A percentile compares a stretch with the other conserved stretches of the same genome.
Evolutionary conservation across 345 rosid species (phyloP).

Genomic region (Brassica nigra): DNA sequence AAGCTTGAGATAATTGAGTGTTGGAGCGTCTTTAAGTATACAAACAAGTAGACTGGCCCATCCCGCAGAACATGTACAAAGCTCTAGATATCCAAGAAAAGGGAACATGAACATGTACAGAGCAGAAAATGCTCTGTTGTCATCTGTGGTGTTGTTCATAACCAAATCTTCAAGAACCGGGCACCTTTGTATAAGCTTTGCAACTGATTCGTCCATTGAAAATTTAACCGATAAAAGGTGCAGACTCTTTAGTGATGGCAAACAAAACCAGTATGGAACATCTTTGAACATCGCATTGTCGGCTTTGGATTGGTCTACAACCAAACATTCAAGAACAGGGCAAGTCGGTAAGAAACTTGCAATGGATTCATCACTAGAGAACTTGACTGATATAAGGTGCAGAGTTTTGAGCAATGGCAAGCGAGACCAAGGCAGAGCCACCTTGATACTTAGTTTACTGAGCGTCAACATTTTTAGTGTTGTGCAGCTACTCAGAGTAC

Average conservation of each 20-base stretch:
- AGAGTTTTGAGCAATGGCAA: constrained; percentile 11
- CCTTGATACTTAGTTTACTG: background rate
- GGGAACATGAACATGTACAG: background rate
- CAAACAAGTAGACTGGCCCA: background rate
- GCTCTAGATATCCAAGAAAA: background rate
- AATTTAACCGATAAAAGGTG: background rate
- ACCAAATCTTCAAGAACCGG: constrained; percentile 4
- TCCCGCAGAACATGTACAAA: background rate
- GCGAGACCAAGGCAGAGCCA: background rate
- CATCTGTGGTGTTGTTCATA: background rate
- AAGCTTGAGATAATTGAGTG: background rate
- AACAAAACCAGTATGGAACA: background rate
- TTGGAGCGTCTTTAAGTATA: background rate
- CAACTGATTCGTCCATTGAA: background rate
- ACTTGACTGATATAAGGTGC: background rate
- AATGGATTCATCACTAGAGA: background rate
- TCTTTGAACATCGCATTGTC: background rate
- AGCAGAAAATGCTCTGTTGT: background rate
- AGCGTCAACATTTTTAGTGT: background rate
- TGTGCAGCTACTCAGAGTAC: background rate
- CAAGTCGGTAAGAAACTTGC: background rate
- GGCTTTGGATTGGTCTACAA: background rate
- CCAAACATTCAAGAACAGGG: constrained; percentile 13
- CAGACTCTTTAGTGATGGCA: constrained; percentile 14
- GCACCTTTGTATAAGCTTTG: background rate